Evolutionary conservation across 2,329 filamentous ascomycete species (phyloP).

Genomic region (Sclerotinia subarctica): DNA sequence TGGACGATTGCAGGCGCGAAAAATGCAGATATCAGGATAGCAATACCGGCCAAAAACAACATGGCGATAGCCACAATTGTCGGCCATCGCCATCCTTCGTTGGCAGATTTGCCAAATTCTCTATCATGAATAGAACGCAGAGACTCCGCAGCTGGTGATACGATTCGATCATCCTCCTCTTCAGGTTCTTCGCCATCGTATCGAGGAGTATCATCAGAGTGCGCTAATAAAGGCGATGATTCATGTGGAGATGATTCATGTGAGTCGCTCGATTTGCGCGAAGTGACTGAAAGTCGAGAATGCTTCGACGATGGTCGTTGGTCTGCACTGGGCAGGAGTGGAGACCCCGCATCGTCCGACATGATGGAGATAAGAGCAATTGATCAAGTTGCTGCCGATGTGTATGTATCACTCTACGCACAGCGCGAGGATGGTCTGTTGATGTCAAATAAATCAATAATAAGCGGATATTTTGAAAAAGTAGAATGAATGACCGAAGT

Average conservation of each 20-base stretch:
- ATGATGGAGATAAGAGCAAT: slow-evolving; percentile 12
- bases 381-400: not conserved
- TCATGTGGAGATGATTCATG: slow-evolving; percentile 40
- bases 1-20: slow-evolving; percentile 76
- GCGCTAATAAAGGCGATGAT: slow-evolving; percentile 39
- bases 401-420: slow-evolving; percentile 20
- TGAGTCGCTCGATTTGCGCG: not conserved
- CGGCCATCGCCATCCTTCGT: slow-evolving; percentile 61
- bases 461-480: not conserved
- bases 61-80: slow-evolving; percentile 70
- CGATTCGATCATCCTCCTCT: slow-evolving; percentile 24
- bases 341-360: slow-evolving; percentile 17
- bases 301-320: slow-evolving; percentile 20
- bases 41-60: slow-evolving; percentile 59
- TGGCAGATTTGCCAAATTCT: slow-evolving; percentile 36
- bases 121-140: slow-evolving; percentile 39
- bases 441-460: not conserved
- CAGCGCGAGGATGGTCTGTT: slow-evolving; percentile 15
- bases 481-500: not conserved
- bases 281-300: slow-evolving; percentile 6
- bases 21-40: slow-evolving; percentile 76
- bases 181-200: slow-evolving; percentile 36
- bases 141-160: slow-evolving; percentile 39
- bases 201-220: slow-evolving; percentile 32
- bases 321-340: slow-evolving; percentile 17